Base-by-base conservation (phyloP, 352 stramenopile species). In the Thraustotheca clavata region DNA sequence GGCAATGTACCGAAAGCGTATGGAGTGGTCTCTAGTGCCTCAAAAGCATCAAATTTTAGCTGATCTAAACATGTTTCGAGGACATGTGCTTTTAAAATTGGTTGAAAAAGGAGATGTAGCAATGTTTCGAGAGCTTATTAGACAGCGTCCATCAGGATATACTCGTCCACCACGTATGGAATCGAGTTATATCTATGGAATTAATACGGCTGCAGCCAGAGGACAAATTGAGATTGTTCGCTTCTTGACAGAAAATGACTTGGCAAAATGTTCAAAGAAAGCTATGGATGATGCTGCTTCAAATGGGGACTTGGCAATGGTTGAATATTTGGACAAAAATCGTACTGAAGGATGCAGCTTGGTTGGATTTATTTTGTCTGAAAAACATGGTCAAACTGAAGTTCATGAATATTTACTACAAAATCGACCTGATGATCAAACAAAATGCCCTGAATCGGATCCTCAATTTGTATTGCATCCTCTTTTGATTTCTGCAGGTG, bases 361-460 rank as follows among this genome's bases (percentile, higher is more conserved):
- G 35, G 52, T 22, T 4, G 52, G 24, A 2, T 46, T 49, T 26
- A 38, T 46, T 7, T 16, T 41, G 11, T 34, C 52, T n/a, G 18
- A 49, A 16, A 61, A 61, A 24, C 22, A 61, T 24, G 52, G 52
- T 24, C 52, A 61, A 26, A 34, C 35, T 24, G 52, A 36, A 9
- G 52, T 61, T 24, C 20, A 49, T n/a, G 34, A 49, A 11, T 61
- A 47, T 24, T 29, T 61, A 24, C 11, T 52, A 14, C 24, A 24
- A 9, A 24, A 52, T 31, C 43, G 43, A 14, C 43, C 43, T 24
- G 24, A 52, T 35, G 43, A 52, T 31, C 43, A 52, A 31, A 52
- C 31, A 24, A 52, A 52, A 31, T 52, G 43, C 43, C 43, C 43
- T 24, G 24, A 24, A 8, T 14, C 43, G 43, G 43, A 52, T 31